Conservation (phyloP, 2,329 filamentous ascomycete species). For the Nectriaceae sp. region DNA sequence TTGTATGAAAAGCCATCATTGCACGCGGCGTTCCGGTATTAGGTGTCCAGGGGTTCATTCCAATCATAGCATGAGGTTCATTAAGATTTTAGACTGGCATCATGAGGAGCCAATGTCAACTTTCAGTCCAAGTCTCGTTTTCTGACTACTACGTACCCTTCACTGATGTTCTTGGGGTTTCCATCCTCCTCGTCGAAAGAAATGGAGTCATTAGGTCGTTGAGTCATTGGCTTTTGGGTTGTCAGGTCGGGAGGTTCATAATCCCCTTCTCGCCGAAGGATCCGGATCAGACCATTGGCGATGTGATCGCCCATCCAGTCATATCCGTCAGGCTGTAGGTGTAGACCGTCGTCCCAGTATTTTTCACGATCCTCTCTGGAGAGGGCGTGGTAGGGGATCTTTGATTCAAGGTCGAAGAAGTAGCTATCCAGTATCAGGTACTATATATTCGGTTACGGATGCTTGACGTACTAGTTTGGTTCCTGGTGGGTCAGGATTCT, state of each 20-base stretch:
- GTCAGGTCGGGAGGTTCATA: conserved; percentile 8
- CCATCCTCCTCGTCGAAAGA: conserved; percentile 55
- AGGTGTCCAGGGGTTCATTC: conserved; percentile 15
- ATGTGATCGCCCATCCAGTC: conserved; percentile 62
- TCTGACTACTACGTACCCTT: conserved; percentile 57
- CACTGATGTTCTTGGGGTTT: conserved; percentile 46
- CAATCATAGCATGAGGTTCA: conserved; percentile 18
- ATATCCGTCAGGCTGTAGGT: conserved; percentile 61
- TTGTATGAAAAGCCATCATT: conserved; percentile 31
- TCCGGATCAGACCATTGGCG: conserved; percentile 51
- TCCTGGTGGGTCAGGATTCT: conserved; percentile 52
- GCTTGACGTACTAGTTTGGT: conserved; percentile 51
- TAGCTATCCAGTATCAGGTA: conserved; percentile 46
- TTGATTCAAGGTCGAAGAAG: conserved; percentile 56
- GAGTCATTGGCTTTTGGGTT: not conserved
- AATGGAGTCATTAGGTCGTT: conserved; percentile 3
- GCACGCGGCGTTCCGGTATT: conserved; percentile 24
- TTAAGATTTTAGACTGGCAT: conserved; percentile 18
- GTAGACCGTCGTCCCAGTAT: conserved; percentile 64
- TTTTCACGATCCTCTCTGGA: conserved; percentile 43
- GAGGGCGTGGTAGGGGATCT: conserved; percentile 56
- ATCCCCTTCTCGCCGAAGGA: conserved; percentile 40
- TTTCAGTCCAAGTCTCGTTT: conserved; percentile 52
- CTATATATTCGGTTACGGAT: not conserved
- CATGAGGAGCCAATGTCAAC: conserved; percentile 8